Conservation (phyloP, 1,139 yeast species). For the Candida freyschussii region DNA sequence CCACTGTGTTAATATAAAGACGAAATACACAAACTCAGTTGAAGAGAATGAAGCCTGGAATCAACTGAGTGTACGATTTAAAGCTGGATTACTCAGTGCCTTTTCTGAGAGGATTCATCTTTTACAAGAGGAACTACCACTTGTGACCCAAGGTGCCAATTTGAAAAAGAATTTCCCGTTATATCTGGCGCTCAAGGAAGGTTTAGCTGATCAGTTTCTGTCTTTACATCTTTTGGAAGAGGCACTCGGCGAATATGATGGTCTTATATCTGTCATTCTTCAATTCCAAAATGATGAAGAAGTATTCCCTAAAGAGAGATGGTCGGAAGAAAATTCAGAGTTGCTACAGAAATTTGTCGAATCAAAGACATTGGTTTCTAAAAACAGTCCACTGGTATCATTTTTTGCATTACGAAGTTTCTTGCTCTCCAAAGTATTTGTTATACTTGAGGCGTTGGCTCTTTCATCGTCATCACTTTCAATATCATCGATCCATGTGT, state of each 20-base stretch:
- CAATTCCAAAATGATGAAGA: conserved; percentile 1
- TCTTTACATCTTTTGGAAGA: conserved; percentile 56
- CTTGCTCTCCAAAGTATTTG: conserved; percentile 34
- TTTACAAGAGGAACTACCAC: conserved; percentile 31
- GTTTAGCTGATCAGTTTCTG: conserved; percentile 41
- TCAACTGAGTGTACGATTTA: conserved; percentile 41
- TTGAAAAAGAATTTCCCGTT: conserved; percentile 31
- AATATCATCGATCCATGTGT: conserved; percentile 30
- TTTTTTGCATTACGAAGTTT: conserved; percentile 18
- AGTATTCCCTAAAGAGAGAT: conserved; percentile 2
- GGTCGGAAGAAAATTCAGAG: conserved; percentile 28
- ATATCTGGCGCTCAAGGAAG: conserved; percentile 29
- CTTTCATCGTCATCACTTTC: conserved; percentile 33
- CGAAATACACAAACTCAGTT: conserved; percentile 33
- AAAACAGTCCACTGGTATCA: conserved; percentile 1
- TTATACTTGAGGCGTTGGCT: conserved; percentile 30
- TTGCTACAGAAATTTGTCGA: conserved; percentile 8
- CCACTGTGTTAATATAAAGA: conserved; percentile 36
- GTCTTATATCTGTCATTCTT: conserved; percentile 2
- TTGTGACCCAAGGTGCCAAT: not conserved
- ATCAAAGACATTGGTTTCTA: conserved; percentile 2
- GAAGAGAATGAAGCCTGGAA: conserved; percentile 48
- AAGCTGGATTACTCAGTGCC: conserved; percentile 49
- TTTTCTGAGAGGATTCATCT: conserved; percentile 46
- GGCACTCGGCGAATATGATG: conserved; percentile 40